A percentile compares a stretch with the other conserved stretches of the same genome.
Evolutionary conservation across 352 stramenopile species (phyloP).

Genomic region (Blastocystis sp.): DNA sequence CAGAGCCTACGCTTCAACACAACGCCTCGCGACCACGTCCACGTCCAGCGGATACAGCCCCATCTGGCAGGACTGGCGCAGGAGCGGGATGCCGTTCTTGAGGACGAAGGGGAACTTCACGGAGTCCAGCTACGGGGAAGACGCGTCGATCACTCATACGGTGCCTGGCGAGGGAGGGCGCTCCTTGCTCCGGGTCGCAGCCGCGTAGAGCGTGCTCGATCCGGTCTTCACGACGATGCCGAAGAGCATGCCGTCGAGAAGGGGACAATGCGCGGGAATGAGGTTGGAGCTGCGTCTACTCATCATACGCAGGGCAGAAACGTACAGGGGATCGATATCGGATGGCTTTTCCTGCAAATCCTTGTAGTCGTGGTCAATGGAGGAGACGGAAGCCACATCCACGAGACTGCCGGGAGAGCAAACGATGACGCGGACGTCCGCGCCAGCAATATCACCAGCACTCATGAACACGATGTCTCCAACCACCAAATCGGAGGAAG

Average conservation of each 20-base stretch:
- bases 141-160: not conserved
- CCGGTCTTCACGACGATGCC: conserved; percentile 43
- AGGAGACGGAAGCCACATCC: conserved; percentile 1
- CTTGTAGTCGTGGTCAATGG: not conserved
- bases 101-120: not conserved
- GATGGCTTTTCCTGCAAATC: conserved; percentile 28
- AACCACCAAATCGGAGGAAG: conserved; percentile 11
- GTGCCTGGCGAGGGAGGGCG: not conserved
- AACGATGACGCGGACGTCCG: conserved; percentile 43
- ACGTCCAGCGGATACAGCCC: conserved; percentile 42
- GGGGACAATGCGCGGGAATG: conserved; percentile 17
- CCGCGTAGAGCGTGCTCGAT: not conserved
- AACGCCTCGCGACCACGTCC: not conserved
- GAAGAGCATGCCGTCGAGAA: conserved; percentile 40
- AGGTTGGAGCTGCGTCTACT: conserved; percentile 33
- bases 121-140: not conserved
- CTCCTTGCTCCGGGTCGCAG: not conserved
- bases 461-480: conserved; percentile 46
- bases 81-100: conserved; percentile 1
- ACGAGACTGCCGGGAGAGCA: conserved; percentile 17
- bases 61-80: conserved; percentile 5
- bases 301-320: not conserved
- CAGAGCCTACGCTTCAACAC: not conserved
- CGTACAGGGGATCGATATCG: conserved; percentile 50
- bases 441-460: conserved; percentile 37